These are phyloP conservation scores for Clitopilus hobsonii DNA, from an alignment of 768 basidiomycete genomes.

Conservation along the genomic window DNA sequence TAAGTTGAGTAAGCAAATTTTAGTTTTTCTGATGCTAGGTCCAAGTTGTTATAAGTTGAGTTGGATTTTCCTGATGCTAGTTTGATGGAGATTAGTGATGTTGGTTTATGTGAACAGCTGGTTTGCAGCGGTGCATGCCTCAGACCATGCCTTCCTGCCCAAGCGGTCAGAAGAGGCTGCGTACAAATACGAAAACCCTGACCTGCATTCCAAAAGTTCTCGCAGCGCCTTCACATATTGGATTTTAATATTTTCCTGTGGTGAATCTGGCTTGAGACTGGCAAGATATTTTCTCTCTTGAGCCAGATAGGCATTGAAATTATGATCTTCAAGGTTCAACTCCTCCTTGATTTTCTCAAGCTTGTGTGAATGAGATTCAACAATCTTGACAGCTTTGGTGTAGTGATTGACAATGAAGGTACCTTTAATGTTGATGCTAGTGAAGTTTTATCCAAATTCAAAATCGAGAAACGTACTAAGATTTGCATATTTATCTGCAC, in stretches of 20 bases:
- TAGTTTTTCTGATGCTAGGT: no score
- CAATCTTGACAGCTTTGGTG: conserved; percentile 1
- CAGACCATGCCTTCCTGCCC: conserved; percentile 2
- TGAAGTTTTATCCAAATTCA: background rate
- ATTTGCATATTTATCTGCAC: conserved; percentile 14
- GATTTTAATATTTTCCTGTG: background rate
- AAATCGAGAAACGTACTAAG: conserved; percentile 11
- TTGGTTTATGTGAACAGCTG: background rate
- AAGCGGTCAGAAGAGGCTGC: background rate
- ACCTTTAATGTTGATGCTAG: background rate
- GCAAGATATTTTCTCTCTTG: conserved; percentile 1
- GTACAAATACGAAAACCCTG: background rate
- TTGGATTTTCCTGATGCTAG: background rate
- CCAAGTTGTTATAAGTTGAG: no score
- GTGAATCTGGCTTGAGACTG: conserved; percentile 1
- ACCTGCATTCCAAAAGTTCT: conserved; percentile 2
- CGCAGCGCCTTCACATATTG: conserved; percentile 3
- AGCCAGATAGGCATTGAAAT: background rate
- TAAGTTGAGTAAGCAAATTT: no score
- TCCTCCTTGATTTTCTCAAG: background rate
- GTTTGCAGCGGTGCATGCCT: background rate
- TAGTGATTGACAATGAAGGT: conserved; percentile 4
- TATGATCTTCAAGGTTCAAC: background rate
- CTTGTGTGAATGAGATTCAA: background rate
- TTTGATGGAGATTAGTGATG: background rate